Conservation (phyloP, 257 asterid species). For the Ligustrum vulgare region DNA sequence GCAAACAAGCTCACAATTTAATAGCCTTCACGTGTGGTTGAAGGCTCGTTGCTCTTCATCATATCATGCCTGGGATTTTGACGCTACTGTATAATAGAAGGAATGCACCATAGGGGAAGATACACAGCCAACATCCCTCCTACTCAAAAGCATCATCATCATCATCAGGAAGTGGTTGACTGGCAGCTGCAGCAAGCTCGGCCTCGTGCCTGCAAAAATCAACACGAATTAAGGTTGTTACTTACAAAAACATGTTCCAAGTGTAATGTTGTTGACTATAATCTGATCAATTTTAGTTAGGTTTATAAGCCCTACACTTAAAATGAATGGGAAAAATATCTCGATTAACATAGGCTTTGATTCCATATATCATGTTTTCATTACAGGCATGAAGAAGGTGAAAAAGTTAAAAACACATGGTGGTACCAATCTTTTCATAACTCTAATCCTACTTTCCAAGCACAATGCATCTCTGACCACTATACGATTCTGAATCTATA, state of each 20-base stretch:
- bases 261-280: background rate
- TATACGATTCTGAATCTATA: background rate
- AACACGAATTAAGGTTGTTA: too few species aligned
- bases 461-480: too few species aligned
- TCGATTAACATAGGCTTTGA: background rate
- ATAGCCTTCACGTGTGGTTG: slow-evolving; percentile 5
- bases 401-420: too few species aligned
- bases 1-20: slow-evolving; percentile 13
- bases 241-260: background rate
- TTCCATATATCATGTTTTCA: background rate
- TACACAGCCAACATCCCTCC: background rate
- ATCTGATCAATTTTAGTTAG: background rate
- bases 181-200: slow-evolving; percentile 62
- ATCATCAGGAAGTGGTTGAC: slow-evolving; percentile 87
- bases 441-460: too few species aligned
- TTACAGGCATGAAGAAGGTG: background rate
- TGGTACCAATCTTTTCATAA: too few species aligned
- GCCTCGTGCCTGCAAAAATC: slow-evolving; percentile 59
- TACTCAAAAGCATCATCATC: slow-evolving; percentile 76
- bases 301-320: background rate
- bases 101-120: background rate
- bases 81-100: background rate
- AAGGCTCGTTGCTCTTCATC: background rate
- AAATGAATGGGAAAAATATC: background rate
- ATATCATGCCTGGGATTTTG: background rate